A percentile compares a stretch with the other conserved stretches of the same genome.
phyloP scores from a whole-genome alignment of 768 basidiomycete genomes.

The Serendipita sp. region DNA sequence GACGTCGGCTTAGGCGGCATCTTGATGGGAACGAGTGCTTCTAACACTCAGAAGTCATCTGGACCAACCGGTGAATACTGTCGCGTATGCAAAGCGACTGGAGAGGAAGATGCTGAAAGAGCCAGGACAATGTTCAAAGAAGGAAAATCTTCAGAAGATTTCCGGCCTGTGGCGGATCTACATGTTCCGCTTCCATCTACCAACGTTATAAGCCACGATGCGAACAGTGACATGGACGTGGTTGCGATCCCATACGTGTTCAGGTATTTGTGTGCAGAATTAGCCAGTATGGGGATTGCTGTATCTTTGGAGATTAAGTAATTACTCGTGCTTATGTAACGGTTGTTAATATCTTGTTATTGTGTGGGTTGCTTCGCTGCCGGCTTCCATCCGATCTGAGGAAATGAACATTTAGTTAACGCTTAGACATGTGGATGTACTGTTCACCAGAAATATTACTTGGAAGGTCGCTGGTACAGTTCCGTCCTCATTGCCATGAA shows the following conservation, averaged over 20 bases:
- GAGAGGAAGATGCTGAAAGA: conserved; percentile 44
- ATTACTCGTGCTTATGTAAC: neutral
- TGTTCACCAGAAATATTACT: conserved; percentile 71
- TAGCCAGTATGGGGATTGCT: conserved; percentile 97
- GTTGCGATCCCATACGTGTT: conserved; percentile 94
- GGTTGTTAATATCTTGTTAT: neutral
- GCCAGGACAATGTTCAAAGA: conserved; percentile 44
- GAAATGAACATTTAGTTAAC: neutral
- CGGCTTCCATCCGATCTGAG: conserved; percentile 74
- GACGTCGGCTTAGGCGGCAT: conserved; percentile 59
- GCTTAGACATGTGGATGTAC: neutral
- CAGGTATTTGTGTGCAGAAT: conserved; percentile 82
- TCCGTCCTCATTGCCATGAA: conserved; percentile 75
- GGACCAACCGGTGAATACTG: conserved; percentile 88
- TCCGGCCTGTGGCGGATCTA: conserved; percentile 25
- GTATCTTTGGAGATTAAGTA: conserved; percentile 64
- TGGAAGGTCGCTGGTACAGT: conserved; percentile 90
- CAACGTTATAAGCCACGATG: conserved; percentile 40
- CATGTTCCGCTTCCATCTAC: conserved; percentile 48
- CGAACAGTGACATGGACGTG: conserved; percentile 76
- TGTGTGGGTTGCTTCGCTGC: conserved; percentile 29
- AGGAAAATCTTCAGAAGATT: conserved; percentile 29
- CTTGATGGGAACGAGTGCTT: conserved; percentile 29
- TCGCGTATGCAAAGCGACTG: conserved; percentile 67
- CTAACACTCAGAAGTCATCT: conserved; percentile 32